Evolutionary conservation across 2,329 filamentous ascomycete genomes (phyloP).

Genomic region (Stagonosporopsis chrysanthemi): DNA sequence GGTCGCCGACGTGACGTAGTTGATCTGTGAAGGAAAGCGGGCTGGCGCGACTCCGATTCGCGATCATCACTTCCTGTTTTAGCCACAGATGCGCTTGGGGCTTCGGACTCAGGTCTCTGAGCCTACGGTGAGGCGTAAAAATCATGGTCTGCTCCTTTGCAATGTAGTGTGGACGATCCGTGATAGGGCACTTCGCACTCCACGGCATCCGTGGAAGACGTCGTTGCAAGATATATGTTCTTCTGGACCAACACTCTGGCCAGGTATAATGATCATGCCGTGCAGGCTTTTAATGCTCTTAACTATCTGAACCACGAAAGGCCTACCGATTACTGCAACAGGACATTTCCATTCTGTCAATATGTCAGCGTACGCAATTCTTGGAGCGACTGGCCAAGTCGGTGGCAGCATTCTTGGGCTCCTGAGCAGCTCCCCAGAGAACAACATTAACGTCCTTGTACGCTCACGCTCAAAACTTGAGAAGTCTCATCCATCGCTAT

Average conservation of each 20-base stretch:
- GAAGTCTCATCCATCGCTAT: not conserved
- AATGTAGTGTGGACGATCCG: not conserved
- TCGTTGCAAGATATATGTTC: not conserved
- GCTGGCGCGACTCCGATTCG: not conserved
- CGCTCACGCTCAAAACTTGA: constrained; percentile 24
- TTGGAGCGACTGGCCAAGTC: constrained; percentile 25
- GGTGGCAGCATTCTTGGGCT: constrained; percentile 21
- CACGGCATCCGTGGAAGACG: not conserved
- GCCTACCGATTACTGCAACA: not conserved
- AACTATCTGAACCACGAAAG: not conserved
- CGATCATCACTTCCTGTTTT: not conserved
- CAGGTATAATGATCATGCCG: no score
- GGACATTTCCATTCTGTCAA: not conserved
- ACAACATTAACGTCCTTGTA: constrained; percentile 23
- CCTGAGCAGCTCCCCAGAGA: constrained; percentile 6
- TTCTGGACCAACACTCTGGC: not conserved
- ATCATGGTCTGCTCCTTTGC: not conserved
- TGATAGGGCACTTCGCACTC: not conserved
- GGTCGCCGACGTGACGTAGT: constrained; percentile 7
- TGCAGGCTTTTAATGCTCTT: not conserved
- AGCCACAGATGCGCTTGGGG: no score
- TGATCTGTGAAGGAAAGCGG: not conserved
- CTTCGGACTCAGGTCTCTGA: no score
- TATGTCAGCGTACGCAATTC: constrained; percentile 22
- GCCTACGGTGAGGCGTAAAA: not conserved